Evolutionary conservation across 352 stramenopile genomes (phyloP).

Genomic region (Thalassiosira hispida): DNA sequence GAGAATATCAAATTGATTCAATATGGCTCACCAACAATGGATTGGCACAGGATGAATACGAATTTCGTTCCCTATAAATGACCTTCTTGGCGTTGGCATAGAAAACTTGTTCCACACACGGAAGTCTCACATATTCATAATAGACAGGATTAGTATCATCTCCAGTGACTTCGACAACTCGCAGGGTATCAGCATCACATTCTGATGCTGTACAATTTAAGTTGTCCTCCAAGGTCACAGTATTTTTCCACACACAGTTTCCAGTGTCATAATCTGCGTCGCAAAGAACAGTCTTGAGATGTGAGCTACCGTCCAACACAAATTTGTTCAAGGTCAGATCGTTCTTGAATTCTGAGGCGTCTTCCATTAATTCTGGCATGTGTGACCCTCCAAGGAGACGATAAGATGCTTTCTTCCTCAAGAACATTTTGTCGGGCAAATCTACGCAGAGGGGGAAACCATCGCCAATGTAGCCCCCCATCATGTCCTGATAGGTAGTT

Average conservation of each 20-base stretch:
- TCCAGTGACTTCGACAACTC: constrained; percentile 64
- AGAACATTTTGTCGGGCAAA: constrained; percentile 73
- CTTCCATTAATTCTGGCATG: constrained; percentile 57
- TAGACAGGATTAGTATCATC: too few species aligned
- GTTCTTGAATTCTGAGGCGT: constrained; percentile 47
- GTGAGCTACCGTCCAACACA: constrained; percentile 35
- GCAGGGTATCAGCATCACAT: constrained; percentile 72
- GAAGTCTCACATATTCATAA: constrained; percentile 78
- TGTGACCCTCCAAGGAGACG: constrained; percentile 51
- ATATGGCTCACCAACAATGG: too few species aligned
- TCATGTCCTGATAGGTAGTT: too few species aligned
- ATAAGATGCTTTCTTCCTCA: constrained; percentile 62
- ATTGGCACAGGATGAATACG: constrained; percentile 59
- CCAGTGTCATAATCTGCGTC: constrained; percentile 40
- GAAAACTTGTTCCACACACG: constrained; percentile 82
- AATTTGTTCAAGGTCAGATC: constrained; percentile 54
- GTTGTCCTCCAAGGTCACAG: constrained; percentile 53
- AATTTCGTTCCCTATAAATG: constrained; percentile 39
- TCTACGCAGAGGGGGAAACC: too few species aligned
- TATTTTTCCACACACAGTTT: constrained; percentile 53
- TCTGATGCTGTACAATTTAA: constrained; percentile 56
- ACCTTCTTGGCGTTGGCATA: constrained; percentile 68
- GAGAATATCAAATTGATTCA: too few species aligned
- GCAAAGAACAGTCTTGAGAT: constrained; percentile 59
- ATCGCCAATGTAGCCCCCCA: constrained; percentile 73